These are phyloP conservation scores for Lizanozyma gosingica DNA, from an alignment of 1,139 yeast genomes.

Conservation along the genomic window DNA sequence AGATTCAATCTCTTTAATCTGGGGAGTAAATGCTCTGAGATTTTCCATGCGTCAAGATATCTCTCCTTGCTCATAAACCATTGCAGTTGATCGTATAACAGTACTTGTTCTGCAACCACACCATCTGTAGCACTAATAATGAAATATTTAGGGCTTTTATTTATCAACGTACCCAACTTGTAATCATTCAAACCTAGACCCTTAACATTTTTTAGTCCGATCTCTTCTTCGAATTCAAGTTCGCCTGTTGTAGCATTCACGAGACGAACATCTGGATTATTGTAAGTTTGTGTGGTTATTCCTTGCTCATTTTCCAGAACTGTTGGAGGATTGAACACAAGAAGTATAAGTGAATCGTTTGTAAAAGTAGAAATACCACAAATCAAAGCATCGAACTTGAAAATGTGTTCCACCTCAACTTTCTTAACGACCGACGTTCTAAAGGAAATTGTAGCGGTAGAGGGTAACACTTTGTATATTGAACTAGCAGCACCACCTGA, in stretches of 20 bases:
- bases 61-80: slow-evolving; percentile 59
- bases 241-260: slow-evolving; percentile 59
- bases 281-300: background rate
- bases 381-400: slow-evolving; percentile 50
- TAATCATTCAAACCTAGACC: slow-evolving; percentile 75
- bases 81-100: slow-evolving; percentile 54
- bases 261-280: slow-evolving; percentile 61
- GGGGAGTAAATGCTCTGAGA: slow-evolving; percentile 49
- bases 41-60: slow-evolving; percentile 68
- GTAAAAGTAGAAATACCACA: slow-evolving; percentile 74
- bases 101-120: slow-evolving; percentile 64
- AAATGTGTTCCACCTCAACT: slow-evolving; percentile 48
- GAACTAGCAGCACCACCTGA: slow-evolving; percentile 1
- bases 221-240: slow-evolving; percentile 77
- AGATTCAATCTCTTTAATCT: slow-evolving; percentile 44
- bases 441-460: slow-evolving; percentile 61
- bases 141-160: slow-evolving; percentile 40
- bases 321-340: slow-evolving; percentile 45
- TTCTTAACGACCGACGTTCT: slow-evolving; percentile 47
- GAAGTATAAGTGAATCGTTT: slow-evolving; percentile 53
- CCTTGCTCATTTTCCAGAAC: slow-evolving; percentile 1
- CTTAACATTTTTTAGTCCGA: slow-evolving; percentile 52
- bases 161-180: slow-evolving; percentile 45
- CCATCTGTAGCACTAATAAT: slow-evolving; percentile 78
- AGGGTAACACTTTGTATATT: slow-evolving; percentile 34